Evolutionary conservation across 352 stramenopile species (phyloP), one percentile per base, ranked within the genome.

Genomic region (Phytophthora cryptogea): DNA sequence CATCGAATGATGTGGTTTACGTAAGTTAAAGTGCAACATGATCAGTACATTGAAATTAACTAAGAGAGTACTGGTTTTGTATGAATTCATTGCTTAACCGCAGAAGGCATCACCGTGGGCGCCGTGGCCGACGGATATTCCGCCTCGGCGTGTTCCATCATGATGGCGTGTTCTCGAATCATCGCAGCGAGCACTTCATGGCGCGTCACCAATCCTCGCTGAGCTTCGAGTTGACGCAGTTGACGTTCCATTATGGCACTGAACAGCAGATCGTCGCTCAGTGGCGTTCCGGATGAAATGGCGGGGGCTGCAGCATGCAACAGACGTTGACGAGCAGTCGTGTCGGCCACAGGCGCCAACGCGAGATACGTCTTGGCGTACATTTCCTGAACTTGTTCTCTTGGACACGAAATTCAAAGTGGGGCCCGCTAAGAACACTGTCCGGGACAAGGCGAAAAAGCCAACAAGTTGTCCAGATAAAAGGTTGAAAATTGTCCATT

Each of bases 281-380:
- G 16, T 20, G 23, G 31, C 11, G 49, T 59, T 4, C 48, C 57
- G 10, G 26, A 10, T 17, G 50, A 14, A 36, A 64, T 27, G 16
- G 56, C 37, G 5, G 56, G 56, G 7, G 56, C 56, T 27, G 46
- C 42, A 9, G 56, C 36, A 42, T 58, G 13, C n/a, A 47, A 7
- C 26, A 64, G 30, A 16, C 56, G 56, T 14, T 58, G 56, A 20
- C 54, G 54, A 26, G 54, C 33, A 39, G n/a, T 37, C 41, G 54
- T 23, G 11, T 64, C 37, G 2, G 23, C 40, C 45, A 64, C 56
- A 10, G 39, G 56, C 26, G 45, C 46, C 14, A 64, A 23, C 32
- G 46, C 41, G 16, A 47, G 56, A 14, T 64, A 64, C 3, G 56
- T 64, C 56, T 58, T 64, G 14, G 46, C 45, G 37, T 64, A 64